Conservation (phyloP, 257 asterid species). For the Fraxinus anomala region DNA sequence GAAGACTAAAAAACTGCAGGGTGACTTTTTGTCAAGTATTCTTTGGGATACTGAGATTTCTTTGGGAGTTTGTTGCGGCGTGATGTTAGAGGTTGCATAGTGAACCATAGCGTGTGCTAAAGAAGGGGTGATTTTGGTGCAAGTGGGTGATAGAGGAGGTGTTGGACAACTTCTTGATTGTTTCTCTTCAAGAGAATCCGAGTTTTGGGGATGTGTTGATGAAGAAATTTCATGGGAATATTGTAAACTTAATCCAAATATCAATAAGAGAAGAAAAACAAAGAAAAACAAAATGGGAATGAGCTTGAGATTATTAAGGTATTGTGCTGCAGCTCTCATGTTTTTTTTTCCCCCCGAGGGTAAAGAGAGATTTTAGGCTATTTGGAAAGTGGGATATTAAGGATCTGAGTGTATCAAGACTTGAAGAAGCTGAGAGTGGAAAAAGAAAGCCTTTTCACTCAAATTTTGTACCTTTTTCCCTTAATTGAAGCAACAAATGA, state of each 20-base stretch:
- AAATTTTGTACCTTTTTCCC: not conserved
- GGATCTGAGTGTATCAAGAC: not conserved
- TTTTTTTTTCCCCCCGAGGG: not conserved
- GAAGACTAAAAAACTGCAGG: slow-evolving; percentile 81
- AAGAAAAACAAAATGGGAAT: not conserved
- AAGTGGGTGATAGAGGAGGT: slow-evolving; percentile 36
- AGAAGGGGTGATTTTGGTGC: slow-evolving; percentile 71
- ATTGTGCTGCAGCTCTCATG: not conserved
- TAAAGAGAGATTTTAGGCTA: not conserved
- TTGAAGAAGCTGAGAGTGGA: not conserved
- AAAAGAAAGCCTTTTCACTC: not conserved
- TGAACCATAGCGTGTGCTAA: slow-evolving; percentile 70
- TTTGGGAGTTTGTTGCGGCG: slow-evolving; percentile 78
- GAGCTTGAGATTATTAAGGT: not conserved
- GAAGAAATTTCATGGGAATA: not conserved
- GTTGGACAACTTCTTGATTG: slow-evolving; percentile 27
- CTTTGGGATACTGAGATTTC: slow-evolving; percentile 73
- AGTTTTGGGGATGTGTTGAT: slow-evolving; percentile 2
- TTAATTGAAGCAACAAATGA: not conserved
- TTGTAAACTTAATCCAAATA: not conserved
- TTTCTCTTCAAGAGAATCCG: slow-evolving; percentile 25
- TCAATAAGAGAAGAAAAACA: slow-evolving; percentile 1
- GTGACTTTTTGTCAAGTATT: slow-evolving; percentile 65
- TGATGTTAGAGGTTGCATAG: slow-evolving; percentile 75
- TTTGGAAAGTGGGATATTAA: not conserved